These are phyloP conservation scores for Vanderwaltozyma polyspora DNA, from an alignment of 805 yeast species.

Conservation along the genomic window DNA sequence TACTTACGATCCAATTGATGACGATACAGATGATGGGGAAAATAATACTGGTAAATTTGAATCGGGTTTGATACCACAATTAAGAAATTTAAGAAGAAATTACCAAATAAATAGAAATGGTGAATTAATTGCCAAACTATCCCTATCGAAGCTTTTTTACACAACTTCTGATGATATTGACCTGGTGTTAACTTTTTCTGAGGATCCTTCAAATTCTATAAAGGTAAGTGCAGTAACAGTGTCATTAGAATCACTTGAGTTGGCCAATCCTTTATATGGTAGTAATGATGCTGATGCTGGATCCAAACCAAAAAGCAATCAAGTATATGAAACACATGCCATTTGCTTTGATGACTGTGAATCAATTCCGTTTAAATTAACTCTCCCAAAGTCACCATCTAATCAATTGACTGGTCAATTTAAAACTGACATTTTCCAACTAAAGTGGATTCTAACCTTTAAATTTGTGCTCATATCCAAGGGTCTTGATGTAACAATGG, in stretches of 20 bases:
- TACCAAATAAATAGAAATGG: conserved; percentile 34
- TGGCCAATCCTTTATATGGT: conserved; percentile 25
- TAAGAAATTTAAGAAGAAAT: conserved; percentile 24
- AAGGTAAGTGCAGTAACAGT: conserved; percentile 32
- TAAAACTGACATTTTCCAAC: conserved; percentile 30
- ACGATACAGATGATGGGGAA: not conserved
- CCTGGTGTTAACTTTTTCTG: conserved; percentile 27
- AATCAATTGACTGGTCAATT: conserved; percentile 30
- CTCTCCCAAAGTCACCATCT: conserved; percentile 27
- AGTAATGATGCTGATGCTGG: conserved; percentile 5
- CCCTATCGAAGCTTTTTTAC: conserved; percentile 31
- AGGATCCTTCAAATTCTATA: conserved; percentile 10
- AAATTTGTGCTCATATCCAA: conserved; percentile 27
- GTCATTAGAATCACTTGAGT: conserved; percentile 28
- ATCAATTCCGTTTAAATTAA: conserved; percentile 20
- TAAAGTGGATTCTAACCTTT: conserved; percentile 29
- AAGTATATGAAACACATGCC: conserved; percentile 24
- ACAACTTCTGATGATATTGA: conserved; percentile 38
- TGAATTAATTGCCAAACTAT: conserved; percentile 30
- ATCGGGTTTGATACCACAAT: conserved; percentile 20
- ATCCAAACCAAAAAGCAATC: conserved; percentile 11
- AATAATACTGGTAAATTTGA: no score
- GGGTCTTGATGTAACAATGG: conserved; percentile 10
- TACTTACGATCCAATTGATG: not conserved
- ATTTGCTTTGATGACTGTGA: conserved; percentile 22